These are phyloP conservation scores for Pleurotus tuoliensis DNA, from an alignment of 768 basidiomycete genomes.

Conservation along the genomic window DNA sequence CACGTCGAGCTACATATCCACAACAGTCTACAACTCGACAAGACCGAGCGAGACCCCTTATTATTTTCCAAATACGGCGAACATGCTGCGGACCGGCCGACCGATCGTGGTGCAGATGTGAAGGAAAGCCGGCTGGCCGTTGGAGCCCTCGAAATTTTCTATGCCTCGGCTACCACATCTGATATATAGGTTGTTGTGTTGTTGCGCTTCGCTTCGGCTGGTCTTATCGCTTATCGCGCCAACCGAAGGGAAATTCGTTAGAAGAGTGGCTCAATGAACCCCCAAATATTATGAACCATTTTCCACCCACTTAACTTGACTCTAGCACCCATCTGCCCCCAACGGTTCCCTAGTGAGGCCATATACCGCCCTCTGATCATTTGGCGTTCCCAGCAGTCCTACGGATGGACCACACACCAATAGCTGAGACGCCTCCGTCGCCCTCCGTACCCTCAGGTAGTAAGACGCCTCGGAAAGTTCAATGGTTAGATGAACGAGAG, in stretches of 20 bases:
- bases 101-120: background rate
- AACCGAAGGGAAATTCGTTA: background rate
- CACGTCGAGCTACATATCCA: no score
- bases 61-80: background rate
- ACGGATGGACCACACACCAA: background rate
- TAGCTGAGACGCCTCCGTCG: background rate
- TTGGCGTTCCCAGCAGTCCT: background rate
- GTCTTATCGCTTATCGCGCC: background rate
- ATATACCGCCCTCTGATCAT: background rate
- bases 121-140: background rate
- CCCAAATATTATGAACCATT: background rate
- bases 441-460: conserved; percentile 19
- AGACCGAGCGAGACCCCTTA: background rate
- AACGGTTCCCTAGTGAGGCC: background rate
- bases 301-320: background rate
- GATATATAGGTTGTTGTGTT: background rate
- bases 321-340: background rate
- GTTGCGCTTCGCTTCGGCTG: background rate
- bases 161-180: background rate
- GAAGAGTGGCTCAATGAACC: background rate
- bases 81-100: background rate
- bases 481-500: conserved; percentile 38
- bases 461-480: conserved; percentile 50
- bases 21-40: no score
- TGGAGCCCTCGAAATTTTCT: background rate